These are phyloP conservation scores for Papiliotrema nemorosa DNA, from an alignment of 1,284 basidiomycete species.

Conservation along the genomic window DNA sequence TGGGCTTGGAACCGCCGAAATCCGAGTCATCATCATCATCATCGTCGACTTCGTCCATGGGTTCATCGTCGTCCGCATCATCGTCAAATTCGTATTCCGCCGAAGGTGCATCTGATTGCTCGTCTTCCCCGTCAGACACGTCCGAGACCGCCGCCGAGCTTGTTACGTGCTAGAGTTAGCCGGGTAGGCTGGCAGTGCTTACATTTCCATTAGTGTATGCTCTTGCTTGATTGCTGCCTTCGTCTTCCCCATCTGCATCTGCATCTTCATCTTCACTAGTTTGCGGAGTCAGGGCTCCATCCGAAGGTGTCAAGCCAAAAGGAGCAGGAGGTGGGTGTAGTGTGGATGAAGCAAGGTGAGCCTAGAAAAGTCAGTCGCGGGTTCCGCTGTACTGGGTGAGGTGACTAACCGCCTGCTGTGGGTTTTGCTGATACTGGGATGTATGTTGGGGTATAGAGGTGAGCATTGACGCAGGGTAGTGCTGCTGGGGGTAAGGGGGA, in stretches of 20 bases:
- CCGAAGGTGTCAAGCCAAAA: slow-evolving; percentile 4
- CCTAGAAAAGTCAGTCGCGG: too few relatives aligned
- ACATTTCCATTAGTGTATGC: background rate
- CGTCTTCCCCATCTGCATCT: slow-evolving; percentile 19
- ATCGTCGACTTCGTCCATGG: slow-evolving; percentile 28
- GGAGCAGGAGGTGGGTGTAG: too few relatives aligned
- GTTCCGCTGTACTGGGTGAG: background rate
- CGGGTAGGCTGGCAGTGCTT: background rate
- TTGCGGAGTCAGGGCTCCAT: slow-evolving; percentile 26
- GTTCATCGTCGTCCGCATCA: slow-evolving; percentile 29
- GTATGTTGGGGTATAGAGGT: slow-evolving; percentile 1
- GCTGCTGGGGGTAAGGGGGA: too few relatives aligned
- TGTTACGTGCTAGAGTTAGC: background rate
- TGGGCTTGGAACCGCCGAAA: slow-evolving; percentile 37
- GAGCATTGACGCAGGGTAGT: slow-evolving; percentile 23
- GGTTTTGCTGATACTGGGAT: background rate
- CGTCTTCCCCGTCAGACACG: slow-evolving; percentile 17
- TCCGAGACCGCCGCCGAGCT: background rate
- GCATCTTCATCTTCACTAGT: slow-evolving; percentile 15
- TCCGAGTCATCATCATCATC: slow-evolving; percentile 29
- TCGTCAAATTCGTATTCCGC: slow-evolving; percentile 25
- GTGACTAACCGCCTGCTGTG: background rate
- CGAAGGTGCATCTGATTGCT: slow-evolving; percentile 11
- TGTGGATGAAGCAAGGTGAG: too few relatives aligned
- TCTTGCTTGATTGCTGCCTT: slow-evolving; percentile 10